Percentiles rank a stretch among this genome's conserved stretches.
Evolutionary conservation across 805 yeast species (phyloP).

Genomic region (Candida hungchunana): DNA sequence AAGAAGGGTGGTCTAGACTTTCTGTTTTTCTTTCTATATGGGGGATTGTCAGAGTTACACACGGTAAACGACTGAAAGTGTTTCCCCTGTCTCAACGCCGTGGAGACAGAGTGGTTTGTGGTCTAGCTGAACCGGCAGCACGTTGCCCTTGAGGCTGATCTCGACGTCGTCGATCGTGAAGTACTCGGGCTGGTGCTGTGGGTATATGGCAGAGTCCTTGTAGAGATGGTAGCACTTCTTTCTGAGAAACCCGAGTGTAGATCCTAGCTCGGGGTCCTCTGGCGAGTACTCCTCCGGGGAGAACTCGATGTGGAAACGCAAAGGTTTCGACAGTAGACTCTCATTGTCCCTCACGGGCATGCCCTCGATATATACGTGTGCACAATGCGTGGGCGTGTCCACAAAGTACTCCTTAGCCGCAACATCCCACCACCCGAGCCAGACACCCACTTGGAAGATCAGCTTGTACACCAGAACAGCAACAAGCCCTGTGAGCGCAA

Average conservation of each 20-base stretch:
- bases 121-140: conserved; percentile 32
- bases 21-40: not conserved
- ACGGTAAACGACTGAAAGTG: conserved; percentile 30
- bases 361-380: conserved; percentile 50
- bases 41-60: not conserved
- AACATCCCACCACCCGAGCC: conserved; percentile 41
- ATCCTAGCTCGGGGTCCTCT: conserved; percentile 65
- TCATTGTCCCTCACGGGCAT: conserved; percentile 7
- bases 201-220: conserved; percentile 37
- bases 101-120: conserved; percentile 45
- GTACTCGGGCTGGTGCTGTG: conserved; percentile 16
- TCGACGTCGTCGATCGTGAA: conserved; percentile 32
- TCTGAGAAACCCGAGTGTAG: conserved; percentile 61
- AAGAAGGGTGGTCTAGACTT: not conserved
- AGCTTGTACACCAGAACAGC: conserved; percentile 32
- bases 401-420: conserved; percentile 58
- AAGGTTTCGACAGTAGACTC: conserved; percentile 29
- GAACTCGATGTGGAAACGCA: conserved; percentile 69
- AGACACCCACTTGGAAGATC: conserved; percentile 40
- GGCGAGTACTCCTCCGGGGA: conserved; percentile 68
- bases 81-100: conserved; percentile 52
- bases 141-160: conserved; percentile 30
- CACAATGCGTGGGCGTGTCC: conserved; percentile 77
- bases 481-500: conserved; percentile 19
- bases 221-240: conserved; percentile 52